Evolutionary conservation across 176 grass and related monocot genomes (phyloP).

Genomic region (Zea luxurians): DNA sequence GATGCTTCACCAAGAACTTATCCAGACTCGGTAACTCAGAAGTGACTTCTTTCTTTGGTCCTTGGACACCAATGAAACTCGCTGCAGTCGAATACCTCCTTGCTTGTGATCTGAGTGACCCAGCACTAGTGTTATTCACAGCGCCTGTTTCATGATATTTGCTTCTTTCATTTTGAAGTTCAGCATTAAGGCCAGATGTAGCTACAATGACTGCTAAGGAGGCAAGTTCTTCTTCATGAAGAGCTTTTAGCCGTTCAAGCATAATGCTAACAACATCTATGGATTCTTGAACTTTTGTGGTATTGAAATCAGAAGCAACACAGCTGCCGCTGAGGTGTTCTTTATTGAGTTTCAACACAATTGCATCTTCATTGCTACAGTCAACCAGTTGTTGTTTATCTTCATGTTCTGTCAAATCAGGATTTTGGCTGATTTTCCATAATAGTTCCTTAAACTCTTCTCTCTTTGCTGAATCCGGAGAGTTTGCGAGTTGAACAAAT

Average conservation of each 20-base stretch:
- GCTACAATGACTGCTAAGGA: conserved; percentile 91
- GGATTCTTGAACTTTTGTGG: conserved; percentile 31
- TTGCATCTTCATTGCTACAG: conserved; percentile 21
- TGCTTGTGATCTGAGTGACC: conserved; percentile 27
- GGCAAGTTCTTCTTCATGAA: conserved; percentile 77
- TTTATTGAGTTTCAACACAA: conserved; percentile 25
- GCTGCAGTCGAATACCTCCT: conserved; percentile 52
- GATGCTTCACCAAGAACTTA: conserved; percentile 83
- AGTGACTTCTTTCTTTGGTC: conserved; percentile 47
- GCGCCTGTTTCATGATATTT: conserved; percentile 39
- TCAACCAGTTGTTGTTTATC: conserved; percentile 14
- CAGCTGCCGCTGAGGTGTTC: conserved; percentile 28
- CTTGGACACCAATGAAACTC: conserved; percentile 47
- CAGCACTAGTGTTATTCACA: not conserved
- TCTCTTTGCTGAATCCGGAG: conserved; percentile 51
- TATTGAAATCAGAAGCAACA: conserved; percentile 40
- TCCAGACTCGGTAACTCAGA: conserved; percentile 74
- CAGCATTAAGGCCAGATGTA: conserved; percentile 82
- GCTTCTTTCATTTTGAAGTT: conserved; percentile 61
- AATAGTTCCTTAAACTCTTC: conserved; percentile 73
- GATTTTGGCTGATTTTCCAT: conserved; percentile 88
- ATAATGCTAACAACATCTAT: conserved; percentile 57
- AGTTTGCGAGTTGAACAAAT: conserved; percentile 67
- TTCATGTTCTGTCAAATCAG: conserved; percentile 53
- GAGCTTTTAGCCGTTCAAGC: conserved; percentile 73